Evolutionary conservation across 1,284 basidiomycete species (phyloP).

Genomic region (Chondrostereum purpureum): DNA sequence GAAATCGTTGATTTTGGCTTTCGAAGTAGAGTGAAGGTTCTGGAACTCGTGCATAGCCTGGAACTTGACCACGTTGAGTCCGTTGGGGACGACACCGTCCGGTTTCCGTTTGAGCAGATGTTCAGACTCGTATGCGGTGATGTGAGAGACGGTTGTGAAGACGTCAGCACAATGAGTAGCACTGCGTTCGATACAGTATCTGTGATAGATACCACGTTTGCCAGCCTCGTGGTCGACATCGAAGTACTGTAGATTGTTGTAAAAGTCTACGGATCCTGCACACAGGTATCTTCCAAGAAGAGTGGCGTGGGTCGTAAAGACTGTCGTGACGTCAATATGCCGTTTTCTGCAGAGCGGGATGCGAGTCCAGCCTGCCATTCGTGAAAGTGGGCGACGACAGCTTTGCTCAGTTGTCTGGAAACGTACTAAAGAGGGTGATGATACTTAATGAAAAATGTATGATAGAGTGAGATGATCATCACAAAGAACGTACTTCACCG

Average conservation of each 20-base stretch:
- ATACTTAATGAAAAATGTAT: constrained; percentile 17
- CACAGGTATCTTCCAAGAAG: constrained; percentile 94
- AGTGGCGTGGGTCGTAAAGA: constrained; percentile 98
- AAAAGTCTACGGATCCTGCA: constrained; percentile 96
- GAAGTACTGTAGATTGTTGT: constrained; percentile 99
- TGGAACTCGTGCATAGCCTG: constrained; percentile 96
- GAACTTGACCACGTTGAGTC: constrained; percentile 96
- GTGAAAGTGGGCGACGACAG: constrained; percentile 96
- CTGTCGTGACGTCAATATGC: constrained; percentile 95
- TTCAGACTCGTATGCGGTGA: constrained; percentile 95
- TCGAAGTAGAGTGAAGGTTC: constrained; percentile 87
- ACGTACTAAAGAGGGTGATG: too few species aligned
- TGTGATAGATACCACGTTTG: constrained; percentile 88
- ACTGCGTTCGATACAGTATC: constrained; percentile 96
- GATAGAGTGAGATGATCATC: background rate
- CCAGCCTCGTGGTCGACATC: constrained; percentile 99
- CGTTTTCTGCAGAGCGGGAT: constrained; percentile 95
- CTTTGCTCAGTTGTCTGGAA: constrained; percentile 68
- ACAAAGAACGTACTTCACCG: constrained; percentile 68
- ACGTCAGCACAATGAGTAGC: constrained; percentile 95
- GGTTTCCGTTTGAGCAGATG: constrained; percentile 96
- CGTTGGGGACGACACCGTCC: constrained; percentile 97
- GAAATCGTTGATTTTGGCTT: constrained; percentile 98
- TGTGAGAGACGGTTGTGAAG: constrained; percentile 96
- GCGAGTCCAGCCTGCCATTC: constrained; percentile 99